These are phyloP conservation scores for Neonectria hederae DNA, from an alignment of 2,329 filamentous ascomycete genomes.

Conservation along the genomic window DNA sequence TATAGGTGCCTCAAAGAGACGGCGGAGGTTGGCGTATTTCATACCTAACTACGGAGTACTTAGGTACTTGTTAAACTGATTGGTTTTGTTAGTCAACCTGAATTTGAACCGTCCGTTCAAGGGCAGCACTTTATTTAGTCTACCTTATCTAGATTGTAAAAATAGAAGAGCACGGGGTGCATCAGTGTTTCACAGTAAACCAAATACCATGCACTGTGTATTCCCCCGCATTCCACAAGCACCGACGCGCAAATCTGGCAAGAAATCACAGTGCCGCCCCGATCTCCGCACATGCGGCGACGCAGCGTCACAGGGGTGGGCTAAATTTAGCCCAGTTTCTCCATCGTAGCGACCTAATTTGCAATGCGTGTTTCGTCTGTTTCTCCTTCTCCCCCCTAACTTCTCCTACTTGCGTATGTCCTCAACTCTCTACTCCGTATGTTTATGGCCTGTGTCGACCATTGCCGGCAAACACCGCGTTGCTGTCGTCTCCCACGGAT, in stretches of 20 bases:
- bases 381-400: constrained; percentile 11
- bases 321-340: constrained; percentile 44
- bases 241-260: not conserved
- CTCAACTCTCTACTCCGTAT: not conserved
- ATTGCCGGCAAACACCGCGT: constrained; percentile 8
- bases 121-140: not conserved
- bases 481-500: not conserved
- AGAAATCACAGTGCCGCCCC: constrained; percentile 29
- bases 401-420: not conserved
- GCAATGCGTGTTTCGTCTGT: constrained; percentile 23
- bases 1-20: not conserved
- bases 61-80: not conserved
- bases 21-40: too few relatives aligned
- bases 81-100: constrained; percentile 2
- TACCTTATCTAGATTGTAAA: constrained; percentile 10
- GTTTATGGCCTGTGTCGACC: constrained; percentile 3
- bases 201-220: constrained; percentile 27
- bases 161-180: constrained; percentile 8
- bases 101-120: constrained; percentile 13
- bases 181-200: constrained; percentile 16
- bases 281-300: constrained; percentile 17
- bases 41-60: too few relatives aligned
- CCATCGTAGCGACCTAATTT: constrained; percentile 40
- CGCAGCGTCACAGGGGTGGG: constrained; percentile 18
- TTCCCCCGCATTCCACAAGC: not conserved